Percentiles rank a stretch among this genome's conserved stretches.
Evolutionary conservation across 2,329 filamentous ascomycete genomes (phyloP).

Genomic region (Fusarium virguliforme): DNA sequence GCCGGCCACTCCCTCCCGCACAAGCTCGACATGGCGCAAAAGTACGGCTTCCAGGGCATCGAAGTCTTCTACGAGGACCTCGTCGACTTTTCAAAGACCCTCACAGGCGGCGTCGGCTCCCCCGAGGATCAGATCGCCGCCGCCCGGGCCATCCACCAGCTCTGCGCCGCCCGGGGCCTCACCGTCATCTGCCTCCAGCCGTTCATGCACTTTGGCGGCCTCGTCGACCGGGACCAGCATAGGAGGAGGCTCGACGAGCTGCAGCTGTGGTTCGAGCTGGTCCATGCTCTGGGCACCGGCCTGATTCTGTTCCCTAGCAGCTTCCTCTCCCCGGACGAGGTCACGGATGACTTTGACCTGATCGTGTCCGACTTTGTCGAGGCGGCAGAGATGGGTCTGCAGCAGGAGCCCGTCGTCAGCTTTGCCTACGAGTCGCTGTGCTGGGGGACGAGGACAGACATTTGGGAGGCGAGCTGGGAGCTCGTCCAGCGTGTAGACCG

Average conservation of each 20-base stretch:
- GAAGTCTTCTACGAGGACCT: constrained; percentile 87
- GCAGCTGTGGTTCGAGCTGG: constrained; percentile 78
- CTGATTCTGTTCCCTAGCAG: constrained; percentile 82
- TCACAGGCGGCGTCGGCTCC: constrained; percentile 58
- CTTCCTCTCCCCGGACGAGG: constrained; percentile 70
- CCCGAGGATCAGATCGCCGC: constrained; percentile 68
- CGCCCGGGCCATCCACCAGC: constrained; percentile 68
- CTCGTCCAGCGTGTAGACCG: constrained; percentile 76
- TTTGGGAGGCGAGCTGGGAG: constrained; percentile 81
- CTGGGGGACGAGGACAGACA: constrained; percentile 80
- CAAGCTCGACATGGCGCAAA: constrained; percentile 79
- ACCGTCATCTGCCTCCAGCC: constrained; percentile 79
- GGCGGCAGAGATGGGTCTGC: constrained; percentile 77
- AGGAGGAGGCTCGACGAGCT: constrained; percentile 73
- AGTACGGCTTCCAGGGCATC: constrained; percentile 77
- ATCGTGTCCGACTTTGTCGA: constrained; percentile 75
- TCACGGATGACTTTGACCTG: constrained; percentile 65
- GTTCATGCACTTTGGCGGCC: constrained; percentile 84
- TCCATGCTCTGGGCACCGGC: constrained; percentile 75
- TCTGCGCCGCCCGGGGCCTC: constrained; percentile 72
- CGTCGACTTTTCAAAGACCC: constrained; percentile 68
- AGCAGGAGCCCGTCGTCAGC: constrained; percentile 70
- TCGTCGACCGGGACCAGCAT: constrained; percentile 74
- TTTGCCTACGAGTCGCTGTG: constrained; percentile 83
- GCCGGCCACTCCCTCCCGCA: constrained; percentile 77